A percentile compares a stretch with the other conserved stretches of the same genome.
phyloP scores from a whole-genome alignment of 768 basidiomycete genomes.

The Hortiboletus campestris region DNA sequence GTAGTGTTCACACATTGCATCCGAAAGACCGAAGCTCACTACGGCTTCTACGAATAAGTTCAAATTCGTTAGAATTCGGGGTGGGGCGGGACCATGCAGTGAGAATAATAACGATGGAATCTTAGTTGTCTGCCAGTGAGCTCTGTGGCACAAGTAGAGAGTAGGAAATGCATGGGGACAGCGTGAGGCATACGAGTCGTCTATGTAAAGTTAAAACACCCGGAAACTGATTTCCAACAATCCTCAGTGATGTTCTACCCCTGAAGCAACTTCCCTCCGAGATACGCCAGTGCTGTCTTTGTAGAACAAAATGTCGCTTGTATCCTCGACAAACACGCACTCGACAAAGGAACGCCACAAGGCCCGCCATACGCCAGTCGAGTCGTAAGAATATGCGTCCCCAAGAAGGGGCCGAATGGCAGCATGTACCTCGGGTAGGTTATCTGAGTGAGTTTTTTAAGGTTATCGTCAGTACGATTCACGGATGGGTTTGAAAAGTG shows the following conservation, averaged over 20 bases:
- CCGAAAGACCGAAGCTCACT: no score
- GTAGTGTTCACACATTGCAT: no score
- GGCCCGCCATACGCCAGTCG: background rate
- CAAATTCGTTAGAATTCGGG: no score
- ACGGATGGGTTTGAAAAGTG: background rate
- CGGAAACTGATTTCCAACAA: no score
- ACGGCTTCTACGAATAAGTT: no score
- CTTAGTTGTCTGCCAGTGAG: no score
- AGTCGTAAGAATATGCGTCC: background rate
- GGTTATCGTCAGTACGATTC: background rate
- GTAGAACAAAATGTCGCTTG: background rate
- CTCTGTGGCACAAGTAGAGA: no score
- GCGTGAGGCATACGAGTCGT: no score
- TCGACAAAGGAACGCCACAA: background rate
- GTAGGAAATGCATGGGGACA: no score
- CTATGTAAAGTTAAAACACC: no score
- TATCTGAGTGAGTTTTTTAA: background rate
- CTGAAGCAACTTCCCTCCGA: background rate
- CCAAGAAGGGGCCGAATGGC: background rate
- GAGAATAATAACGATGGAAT: no score
- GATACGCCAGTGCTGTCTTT: background rate
- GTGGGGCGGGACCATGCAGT: no score
- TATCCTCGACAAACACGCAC: background rate
- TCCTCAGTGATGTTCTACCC: background rate
- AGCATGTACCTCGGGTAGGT: background rate